phyloP scores from a whole-genome alignment of 495 filamentous ascomycete genomes.

The Amorphotheca resinae region DNA sequence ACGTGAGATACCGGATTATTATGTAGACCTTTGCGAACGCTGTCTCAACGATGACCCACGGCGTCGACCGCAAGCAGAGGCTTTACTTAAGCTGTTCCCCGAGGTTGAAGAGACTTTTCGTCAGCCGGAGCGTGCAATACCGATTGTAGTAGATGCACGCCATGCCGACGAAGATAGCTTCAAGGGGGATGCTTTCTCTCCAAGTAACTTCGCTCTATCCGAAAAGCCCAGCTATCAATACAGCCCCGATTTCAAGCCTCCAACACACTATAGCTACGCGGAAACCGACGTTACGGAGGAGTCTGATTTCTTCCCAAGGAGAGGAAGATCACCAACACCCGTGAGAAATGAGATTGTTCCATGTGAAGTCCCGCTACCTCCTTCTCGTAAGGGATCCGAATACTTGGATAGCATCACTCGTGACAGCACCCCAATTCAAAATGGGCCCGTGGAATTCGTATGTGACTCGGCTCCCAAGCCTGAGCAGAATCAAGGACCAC shows the following conservation, averaged over 20 bases:
- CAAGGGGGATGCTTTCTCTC: background rate
- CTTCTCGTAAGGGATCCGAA: slow-evolving; percentile 10
- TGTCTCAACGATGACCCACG: slow-evolving; percentile 43
- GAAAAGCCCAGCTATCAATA: background rate
- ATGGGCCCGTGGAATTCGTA: background rate
- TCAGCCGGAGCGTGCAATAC: slow-evolving; percentile 1
- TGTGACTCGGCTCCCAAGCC: background rate
- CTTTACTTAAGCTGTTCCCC: slow-evolving; percentile 17
- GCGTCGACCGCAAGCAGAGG: slow-evolving; percentile 14
- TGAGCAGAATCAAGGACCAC: background rate
- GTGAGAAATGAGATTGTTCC: slow-evolving; percentile 3
- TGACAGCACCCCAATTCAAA: background rate
- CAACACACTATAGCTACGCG: slow-evolving; percentile 11
- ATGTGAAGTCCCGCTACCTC: slow-evolving; percentile 11
- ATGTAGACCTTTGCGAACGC: slow-evolving; percentile 41
- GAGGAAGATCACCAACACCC: slow-evolving; percentile 17
- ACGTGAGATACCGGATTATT: slow-evolving; percentile 44
- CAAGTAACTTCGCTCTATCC: background rate
- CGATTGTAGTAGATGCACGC: slow-evolving; percentile 16
- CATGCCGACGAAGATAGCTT: slow-evolving; percentile 3
- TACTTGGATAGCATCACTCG: slow-evolving; percentile 1
- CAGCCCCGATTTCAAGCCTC: background rate
- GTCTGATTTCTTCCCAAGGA: slow-evolving; percentile 13
- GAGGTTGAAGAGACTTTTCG: slow-evolving; percentile 8
- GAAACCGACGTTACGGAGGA: slow-evolving; percentile 16